Conservation (phyloP, 2,329 filamentous ascomycete species). For the Pseudopyrenochaeta lycopersici region DNA sequence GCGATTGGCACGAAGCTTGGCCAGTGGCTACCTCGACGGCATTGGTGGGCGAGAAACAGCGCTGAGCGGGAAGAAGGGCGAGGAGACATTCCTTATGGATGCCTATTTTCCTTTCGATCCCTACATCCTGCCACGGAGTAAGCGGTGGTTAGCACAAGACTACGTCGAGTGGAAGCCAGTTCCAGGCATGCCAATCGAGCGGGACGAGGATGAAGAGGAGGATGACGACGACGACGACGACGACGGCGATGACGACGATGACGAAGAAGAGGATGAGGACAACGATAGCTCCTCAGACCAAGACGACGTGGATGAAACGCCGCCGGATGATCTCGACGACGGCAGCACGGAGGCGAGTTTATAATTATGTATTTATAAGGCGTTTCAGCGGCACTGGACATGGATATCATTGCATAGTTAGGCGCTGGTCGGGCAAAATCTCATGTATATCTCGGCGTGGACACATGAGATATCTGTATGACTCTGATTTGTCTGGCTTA, state of each 20-base stretch:
- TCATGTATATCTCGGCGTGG: too few species aligned
- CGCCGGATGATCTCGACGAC: conserved; percentile 16
- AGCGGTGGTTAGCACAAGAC: conserved; percentile 79
- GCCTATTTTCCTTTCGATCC: conserved; percentile 98
- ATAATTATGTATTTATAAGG: conserved; percentile 2
- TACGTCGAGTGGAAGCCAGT: conserved; percentile 50
- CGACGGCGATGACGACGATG: conserved; percentile 29
- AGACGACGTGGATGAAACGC: not conserved
- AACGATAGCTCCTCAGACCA: conserved; percentile 12
- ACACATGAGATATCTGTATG: too few species aligned
- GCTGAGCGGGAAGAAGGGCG: conserved; percentile 66
- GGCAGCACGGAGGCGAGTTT: conserved; percentile 10
- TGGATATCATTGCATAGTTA: not conserved
- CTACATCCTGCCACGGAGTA: conserved; percentile 87
- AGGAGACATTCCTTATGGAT: conserved; percentile 85
- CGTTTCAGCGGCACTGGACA: not conserved
- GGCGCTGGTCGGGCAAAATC: not conserved
- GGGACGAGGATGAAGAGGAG: conserved; percentile 56
- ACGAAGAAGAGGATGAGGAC: conserved; percentile 22
- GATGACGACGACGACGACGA: conserved; percentile 44
- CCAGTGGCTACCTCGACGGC: conserved; percentile 58
- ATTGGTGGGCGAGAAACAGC: conserved; percentile 64
- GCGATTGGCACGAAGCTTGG: conserved; percentile 75
- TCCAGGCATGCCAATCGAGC: conserved; percentile 53
- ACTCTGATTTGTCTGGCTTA: too few species aligned